A percentile compares a stretch with the other conserved stretches of the same genome.
Evolutionary conservation across 805 yeast genomes (phyloP).

Genomic region (Spathaspora hagerdaliae): DNA sequence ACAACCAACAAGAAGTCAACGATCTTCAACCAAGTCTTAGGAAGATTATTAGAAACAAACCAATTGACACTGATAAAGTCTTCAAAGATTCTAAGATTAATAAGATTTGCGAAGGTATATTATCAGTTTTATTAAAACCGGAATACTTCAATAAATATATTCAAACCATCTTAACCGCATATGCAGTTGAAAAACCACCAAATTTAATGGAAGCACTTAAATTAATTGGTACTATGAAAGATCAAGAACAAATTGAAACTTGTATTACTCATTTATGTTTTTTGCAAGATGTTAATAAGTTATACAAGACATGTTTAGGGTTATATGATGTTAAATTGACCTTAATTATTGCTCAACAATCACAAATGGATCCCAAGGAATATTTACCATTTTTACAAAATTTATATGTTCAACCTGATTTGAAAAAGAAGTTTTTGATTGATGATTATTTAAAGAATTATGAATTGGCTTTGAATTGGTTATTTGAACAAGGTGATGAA

Average conservation of each 20-base stretch:
- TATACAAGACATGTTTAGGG: constrained; percentile 78
- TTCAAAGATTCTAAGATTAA: constrained; percentile 60
- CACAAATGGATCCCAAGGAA: constrained; percentile 97
- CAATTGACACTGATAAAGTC: constrained; percentile 21
- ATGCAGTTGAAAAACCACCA: constrained; percentile 89
- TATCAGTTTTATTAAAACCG: constrained; percentile 51
- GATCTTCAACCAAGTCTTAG: constrained; percentile 12
- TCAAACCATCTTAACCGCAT: constrained; percentile 83
- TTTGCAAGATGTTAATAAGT: constrained; percentile 79
- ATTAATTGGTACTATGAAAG: constrained; percentile 52
- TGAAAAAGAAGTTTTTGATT: constrained; percentile 69
- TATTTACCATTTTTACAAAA: constrained; percentile 87
- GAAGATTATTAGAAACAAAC: constrained; percentile 35
- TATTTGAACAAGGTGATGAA: constrained; percentile 45
- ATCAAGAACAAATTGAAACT: constrained; percentile 45
- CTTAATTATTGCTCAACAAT: constrained; percentile 73
- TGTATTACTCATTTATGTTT: constrained; percentile 83
- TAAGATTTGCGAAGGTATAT: constrained; percentile 67
- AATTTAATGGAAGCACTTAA: constrained; percentile 70
- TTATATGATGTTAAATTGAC: constrained; percentile 80
- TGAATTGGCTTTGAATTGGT: constrained; percentile 64
- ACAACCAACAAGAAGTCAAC: constrained; percentile 14
- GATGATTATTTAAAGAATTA: constrained; percentile 72
- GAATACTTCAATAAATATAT: constrained; percentile 54
- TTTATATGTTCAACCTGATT: constrained; percentile 61